phyloP scores from a whole-genome alignment of 148 eudicot species.

The Rhododendron henanense region DNA sequence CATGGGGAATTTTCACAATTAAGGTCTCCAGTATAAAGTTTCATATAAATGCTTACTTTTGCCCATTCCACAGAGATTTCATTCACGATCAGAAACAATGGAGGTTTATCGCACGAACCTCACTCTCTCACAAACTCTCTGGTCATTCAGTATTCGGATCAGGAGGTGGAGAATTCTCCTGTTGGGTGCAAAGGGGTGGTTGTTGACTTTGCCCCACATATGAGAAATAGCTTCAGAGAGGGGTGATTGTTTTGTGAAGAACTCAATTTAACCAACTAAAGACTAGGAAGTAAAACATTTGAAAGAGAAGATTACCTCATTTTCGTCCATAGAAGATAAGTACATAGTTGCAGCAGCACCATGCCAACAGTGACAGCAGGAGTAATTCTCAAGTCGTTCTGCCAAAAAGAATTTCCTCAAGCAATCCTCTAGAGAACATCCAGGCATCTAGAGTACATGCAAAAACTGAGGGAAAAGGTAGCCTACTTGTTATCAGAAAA shows the following conservation, averaged over 20 bases:
- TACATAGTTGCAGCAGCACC: constrained; percentile 52
- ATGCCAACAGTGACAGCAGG: constrained; percentile 94
- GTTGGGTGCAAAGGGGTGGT: too few relatives aligned
- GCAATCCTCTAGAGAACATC: constrained; percentile 64
- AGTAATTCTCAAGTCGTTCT: constrained; percentile 62
- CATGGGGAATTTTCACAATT: too few relatives aligned
- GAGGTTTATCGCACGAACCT: too few relatives aligned
- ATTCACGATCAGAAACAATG: too few relatives aligned
- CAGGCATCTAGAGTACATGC: constrained; percentile 43
- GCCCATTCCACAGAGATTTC: too few relatives aligned
- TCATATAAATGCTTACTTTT: too few relatives aligned
- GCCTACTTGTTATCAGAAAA: not conserved
- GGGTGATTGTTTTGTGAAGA: not conserved
- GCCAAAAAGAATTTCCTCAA: constrained; percentile 56
- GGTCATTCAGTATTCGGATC: too few relatives aligned
- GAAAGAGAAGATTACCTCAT: constrained; percentile 41
- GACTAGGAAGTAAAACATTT: not conserved
- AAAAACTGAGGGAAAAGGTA: not conserved
- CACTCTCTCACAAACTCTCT: too few relatives aligned
- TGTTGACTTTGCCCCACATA: too few relatives aligned
- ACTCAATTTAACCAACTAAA: not conserved
- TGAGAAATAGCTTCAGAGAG: too few relatives aligned
- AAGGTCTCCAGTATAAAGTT: too few relatives aligned
- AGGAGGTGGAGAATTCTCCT: too few relatives aligned
- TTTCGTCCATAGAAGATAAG: constrained; percentile 36